A percentile compares a stretch with the other conserved stretches of the same genome.
These are phyloP conservation scores for Gynostemma pentaphyllum DNA, from an alignment of 306 rosid genomes.

Conservation along the genomic window DNA sequence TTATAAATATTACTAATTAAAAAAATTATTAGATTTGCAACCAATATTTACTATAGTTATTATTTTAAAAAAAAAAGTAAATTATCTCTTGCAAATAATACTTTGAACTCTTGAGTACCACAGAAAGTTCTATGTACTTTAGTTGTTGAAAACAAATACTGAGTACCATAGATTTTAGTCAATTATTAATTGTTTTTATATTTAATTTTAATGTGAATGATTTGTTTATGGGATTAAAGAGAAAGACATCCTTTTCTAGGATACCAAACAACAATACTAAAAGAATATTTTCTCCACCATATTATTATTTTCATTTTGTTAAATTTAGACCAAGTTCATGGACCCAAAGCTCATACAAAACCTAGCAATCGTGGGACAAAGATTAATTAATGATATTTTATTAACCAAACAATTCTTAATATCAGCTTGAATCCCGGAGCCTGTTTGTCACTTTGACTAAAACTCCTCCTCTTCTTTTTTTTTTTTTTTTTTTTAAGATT, in stretches of 20 bases:
- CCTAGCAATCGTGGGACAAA: neutral
- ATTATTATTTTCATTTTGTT: neutral
- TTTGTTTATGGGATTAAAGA: neutral
- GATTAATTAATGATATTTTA: neutral
- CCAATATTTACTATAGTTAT: too few species aligned
- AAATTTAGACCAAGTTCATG: neutral
- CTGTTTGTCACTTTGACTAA: neutral
- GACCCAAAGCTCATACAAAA: neutral
- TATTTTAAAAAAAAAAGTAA: too few species aligned
- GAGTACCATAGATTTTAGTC: neutral
- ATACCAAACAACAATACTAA: neutral
- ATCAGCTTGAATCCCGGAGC: constrained; percentile 3
- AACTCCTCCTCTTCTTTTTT: neutral
- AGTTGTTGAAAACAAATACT: neutral
- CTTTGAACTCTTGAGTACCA: too few species aligned
- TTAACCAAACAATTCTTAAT: neutral
- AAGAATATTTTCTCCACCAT: neutral
- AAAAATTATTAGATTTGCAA: too few species aligned
- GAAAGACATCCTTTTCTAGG: neutral
- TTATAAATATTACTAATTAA: too few species aligned
- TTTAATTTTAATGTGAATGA: neutral
- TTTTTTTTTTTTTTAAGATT: too few species aligned
- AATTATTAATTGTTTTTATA: neutral
- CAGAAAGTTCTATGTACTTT: too few species aligned
- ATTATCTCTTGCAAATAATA: too few species aligned